Evolutionary conservation across 768 basidiomycete species (phyloP), one percentile per base, ranked within the genome.

Genomic region (Russula emetica): DNA sequence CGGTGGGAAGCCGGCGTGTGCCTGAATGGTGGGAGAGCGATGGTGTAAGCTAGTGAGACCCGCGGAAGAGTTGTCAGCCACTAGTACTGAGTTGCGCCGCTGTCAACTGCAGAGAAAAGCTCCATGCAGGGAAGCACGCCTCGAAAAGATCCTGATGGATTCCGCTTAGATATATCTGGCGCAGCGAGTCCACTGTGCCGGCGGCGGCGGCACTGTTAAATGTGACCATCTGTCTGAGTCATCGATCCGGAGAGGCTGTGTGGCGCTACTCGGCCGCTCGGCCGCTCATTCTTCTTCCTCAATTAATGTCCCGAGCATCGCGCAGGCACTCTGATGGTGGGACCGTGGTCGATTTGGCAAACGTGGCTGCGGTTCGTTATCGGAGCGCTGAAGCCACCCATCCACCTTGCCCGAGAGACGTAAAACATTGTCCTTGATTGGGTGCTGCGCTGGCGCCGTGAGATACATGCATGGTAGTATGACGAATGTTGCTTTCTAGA

Each of bases 21-120:
- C 55, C 55, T 57, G 55, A n/a, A 32, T 16, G 30, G 44, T 34
- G 56, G 56, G 40, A 56, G 34, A 36, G 26, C 26, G 28, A 28
- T 22, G 24, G 44, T 24, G 40, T 22, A 9, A 38, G n/a, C n/a
- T n/a, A n/a, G 30, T 53, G 30, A 13, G 42, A 44, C 60, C 30
- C 60, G 51, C 40, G 51, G 56, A 30, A 34, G 26, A 34, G 26
- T 16, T 32, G 13, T 47, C 30, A 34, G 30, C 44, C 44, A 45
- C 30, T n/a, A n/a, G n/a, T n/a, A n/a, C n/a, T 38, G 14, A 22
- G 42, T 47, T 11, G 53, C 50, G 51, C 44, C 57, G 51, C 56
- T 22, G 56, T 58, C 32, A 58, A 58, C 24, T 42, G 50, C 62
- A n/a, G n/a, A n/a, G n/a, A n/a, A n/a, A n/a, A n/a, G n/a, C n/a